phyloP scores from a whole-genome alignment of 2,329 filamentous ascomycete genomes.

The Nemania bipapillata region DNA sequence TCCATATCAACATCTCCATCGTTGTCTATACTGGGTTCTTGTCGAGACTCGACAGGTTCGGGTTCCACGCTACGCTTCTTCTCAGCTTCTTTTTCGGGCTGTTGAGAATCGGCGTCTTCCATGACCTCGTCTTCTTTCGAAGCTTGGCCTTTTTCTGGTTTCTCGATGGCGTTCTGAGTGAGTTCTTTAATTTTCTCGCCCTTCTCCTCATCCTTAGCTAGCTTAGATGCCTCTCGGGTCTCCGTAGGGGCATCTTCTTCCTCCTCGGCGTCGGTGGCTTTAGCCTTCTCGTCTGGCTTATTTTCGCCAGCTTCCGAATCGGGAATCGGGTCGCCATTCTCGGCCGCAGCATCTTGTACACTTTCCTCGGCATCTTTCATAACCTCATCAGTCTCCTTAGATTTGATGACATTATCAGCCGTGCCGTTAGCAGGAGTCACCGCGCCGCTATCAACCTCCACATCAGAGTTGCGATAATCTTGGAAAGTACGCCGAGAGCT shows the following conservation, averaged over 20 bases:
- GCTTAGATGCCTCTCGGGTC: conserved; percentile 50
- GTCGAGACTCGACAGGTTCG: conserved; percentile 33
- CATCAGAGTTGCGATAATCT: conserved; percentile 61
- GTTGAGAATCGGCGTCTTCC: conserved; percentile 41
- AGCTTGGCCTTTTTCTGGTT: conserved; percentile 26
- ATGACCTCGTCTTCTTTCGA: conserved; percentile 45
- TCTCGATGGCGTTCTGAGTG: conserved; percentile 28
- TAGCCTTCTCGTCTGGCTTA: conserved; percentile 37
- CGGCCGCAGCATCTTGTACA: conserved; percentile 43
- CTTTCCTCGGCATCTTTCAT: conserved; percentile 49
- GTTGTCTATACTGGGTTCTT: conserved; percentile 55
- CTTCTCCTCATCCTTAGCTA: conserved; percentile 44
- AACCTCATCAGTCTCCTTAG: conserved; percentile 57
- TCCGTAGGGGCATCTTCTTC: conserved; percentile 44
- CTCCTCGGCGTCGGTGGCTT: conserved; percentile 40
- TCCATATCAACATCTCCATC: conserved; percentile 66
- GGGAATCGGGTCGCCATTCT: conserved; percentile 48
- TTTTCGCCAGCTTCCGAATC: conserved; percentile 41
- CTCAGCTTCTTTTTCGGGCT: conserved; percentile 36
- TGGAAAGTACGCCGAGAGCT: conserved; percentile 62
- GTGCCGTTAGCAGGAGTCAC: conserved; percentile 54
- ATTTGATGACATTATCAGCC: conserved; percentile 52
- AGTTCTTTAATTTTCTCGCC: conserved; percentile 34
- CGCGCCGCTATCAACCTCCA: conserved; percentile 57
- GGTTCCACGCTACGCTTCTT: conserved; percentile 45